Conservation (phyloP, 2,329 filamentous ascomycete genomes). For the Raffaelea ambrosiae region DNA sequence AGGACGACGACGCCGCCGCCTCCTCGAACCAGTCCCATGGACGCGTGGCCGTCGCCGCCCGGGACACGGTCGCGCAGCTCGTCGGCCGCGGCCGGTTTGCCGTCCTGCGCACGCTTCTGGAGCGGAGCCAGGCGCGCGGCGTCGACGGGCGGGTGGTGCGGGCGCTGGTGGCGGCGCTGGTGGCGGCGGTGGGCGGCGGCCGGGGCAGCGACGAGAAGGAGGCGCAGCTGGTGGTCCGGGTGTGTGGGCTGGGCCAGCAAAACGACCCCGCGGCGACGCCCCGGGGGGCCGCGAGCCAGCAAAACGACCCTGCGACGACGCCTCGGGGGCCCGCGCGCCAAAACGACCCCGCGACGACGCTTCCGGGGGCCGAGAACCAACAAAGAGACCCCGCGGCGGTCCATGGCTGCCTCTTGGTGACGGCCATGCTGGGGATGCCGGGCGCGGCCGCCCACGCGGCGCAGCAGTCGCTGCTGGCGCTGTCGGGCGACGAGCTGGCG, state of each 20-base stretch:
- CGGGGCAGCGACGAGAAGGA: conserved; percentile 23
- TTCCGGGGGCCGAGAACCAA: too few relatives aligned
- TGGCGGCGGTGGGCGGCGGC: conserved; percentile 19
- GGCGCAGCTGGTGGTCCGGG: conserved; percentile 36
- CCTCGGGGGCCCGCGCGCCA: conserved; percentile 10
- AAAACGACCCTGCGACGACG: conserved; percentile 32
- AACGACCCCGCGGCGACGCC: conserved; percentile 20
- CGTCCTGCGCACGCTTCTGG: conserved; percentile 73
- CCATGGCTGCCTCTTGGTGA: conserved; percentile 75
- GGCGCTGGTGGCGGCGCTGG: conserved; percentile 41
- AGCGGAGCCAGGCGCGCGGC: conserved; percentile 64
- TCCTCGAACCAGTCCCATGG: too few relatives aligned
- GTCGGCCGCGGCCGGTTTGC: conserved; percentile 68
- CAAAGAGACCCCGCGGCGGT: conserved; percentile 39
- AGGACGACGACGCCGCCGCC: conserved; percentile 79
- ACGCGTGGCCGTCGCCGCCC: not conserved
- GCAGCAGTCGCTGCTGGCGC: conserved; percentile 60
- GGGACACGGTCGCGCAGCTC: conserved; percentile 47
- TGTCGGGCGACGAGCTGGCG: conserved; percentile 47
- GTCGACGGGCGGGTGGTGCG: conserved; percentile 34
- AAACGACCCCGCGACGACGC: conserved; percentile 20
- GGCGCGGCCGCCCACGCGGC: conserved; percentile 62
- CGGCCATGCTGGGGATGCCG: conserved; percentile 67
- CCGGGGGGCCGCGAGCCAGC: too few relatives aligned
- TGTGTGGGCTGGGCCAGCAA: conserved; percentile 33